Base-by-base conservation (phyloP, 164 flowering plant genomes). In the Piper longum region DNA sequence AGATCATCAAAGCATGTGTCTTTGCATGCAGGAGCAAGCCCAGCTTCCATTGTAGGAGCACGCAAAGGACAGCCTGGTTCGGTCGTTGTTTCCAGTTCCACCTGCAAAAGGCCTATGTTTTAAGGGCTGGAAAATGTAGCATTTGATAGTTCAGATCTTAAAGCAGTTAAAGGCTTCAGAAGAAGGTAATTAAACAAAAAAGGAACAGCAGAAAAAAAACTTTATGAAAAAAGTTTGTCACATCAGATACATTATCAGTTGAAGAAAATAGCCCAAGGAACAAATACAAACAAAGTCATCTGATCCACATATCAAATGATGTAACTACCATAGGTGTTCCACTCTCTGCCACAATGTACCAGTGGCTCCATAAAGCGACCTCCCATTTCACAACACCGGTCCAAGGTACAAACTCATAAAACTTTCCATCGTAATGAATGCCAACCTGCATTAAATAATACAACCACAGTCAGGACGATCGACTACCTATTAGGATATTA, bases 371-470 rank as follows among this genome's bases (percentile, higher is more conserved):
- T 70, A 78, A 80, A 73, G 82, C 69, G 62, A 90, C 65, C 75
- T 93, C 97, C 95, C 95, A 93, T 16, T 48, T 74, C n/a, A 93
- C 81, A 67, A 66, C 73, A 58, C 92, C 95, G 76, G 83, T 86
- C 99, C 99, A 93, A 64, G 99, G 99, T 14, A 88, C 99, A 80
- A 90, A 93, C 77, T 93, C 99, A 79, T 88, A 87, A 74, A 93
- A 86, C 56, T 56, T 71, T 62, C 91, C 97, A 67, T 71, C 79
- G 72, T 72, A 82, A 69, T 93, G 99, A 70, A 93, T 74, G 66
- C 95, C 97, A 71, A 93, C 69, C 99, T 93, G 80, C 83, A 81
- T 5, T 6, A 59, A 56, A 2, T 7, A 4, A 3, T n/a, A n/a
- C n/a, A n/a, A 60, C 11, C 8, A 14, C 41, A 39, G 44, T 17